Evolutionary conservation across 148 eudicot species (phyloP), one percentile per base, ranked within the genome.

Genomic region (Spergularia marina): DNA sequence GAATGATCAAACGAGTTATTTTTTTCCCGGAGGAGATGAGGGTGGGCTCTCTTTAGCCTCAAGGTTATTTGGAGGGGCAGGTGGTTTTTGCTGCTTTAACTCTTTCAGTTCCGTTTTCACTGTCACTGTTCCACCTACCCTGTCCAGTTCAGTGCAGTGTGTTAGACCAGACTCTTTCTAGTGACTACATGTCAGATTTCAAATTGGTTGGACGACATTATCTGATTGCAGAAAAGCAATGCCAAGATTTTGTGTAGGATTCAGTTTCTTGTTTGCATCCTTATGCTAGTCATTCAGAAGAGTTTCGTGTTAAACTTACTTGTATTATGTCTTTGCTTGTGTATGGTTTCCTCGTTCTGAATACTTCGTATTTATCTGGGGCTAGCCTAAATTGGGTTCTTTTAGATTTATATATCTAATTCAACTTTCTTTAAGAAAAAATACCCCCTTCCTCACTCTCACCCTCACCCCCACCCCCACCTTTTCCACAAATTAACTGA

Each of bases 261-360:
- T 44, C 49, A 44, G 49, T 44, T n/a, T 15, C 7, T 64, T 62
- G 66, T 12, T 15, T 16, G 18, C 18, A 57, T 17, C 17, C 20
- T 57, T 16, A 25, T n/a, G 6, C 66, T 62, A 8, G 16, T 62
- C 41, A 64, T 34, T 64, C 39, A 12, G 68, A 13, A 34, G 47
- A 64, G 68, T 64, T 64, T 64, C 9, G 14, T 62, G 13, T 34
- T n/a, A 36, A 64, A 64, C 66, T 63, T 63, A n/a, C 60, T 64
- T 34, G 10, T 30, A 14, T 64, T 34, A 36, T 6, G n/a, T 40
- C 40, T 16, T 62, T 62, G 66, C 66, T 11, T 10, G 17, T 2
- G 5, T 15, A 62, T 62, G 30, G 15, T 62, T 62, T 62, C 41
- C 66, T 16, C 25, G 40, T 59, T 23, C 23, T 20, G 12, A 8